Conservation (phyloP, 2,329 filamentous ascomycete genomes). For the Apiospora hydei region DNA sequence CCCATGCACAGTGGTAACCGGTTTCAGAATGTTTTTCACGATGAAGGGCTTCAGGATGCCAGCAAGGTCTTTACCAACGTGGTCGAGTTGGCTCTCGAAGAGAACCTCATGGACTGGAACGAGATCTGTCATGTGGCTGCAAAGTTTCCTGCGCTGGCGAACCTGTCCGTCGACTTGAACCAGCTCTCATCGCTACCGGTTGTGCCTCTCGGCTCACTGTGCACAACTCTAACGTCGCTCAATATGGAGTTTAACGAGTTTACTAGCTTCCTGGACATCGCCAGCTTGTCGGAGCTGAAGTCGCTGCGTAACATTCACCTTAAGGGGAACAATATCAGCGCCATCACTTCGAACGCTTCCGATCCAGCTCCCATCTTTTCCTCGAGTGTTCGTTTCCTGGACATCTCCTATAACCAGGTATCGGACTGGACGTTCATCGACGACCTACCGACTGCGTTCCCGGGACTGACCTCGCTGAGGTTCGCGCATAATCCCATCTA, state of each 20-base stretch:
- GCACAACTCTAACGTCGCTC: conserved; percentile 64
- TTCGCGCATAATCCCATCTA: conserved; percentile 89
- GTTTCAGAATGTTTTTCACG: conserved; percentile 57
- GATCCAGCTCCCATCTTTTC: conserved; percentile 57
- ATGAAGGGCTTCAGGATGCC: conserved; percentile 45
- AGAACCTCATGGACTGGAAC: conserved; percentile 71
- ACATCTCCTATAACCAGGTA: conserved; percentile 77
- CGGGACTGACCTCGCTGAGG: conserved; percentile 76
- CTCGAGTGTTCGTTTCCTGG: conserved; percentile 66
- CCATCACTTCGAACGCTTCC: conserved; percentile 43
- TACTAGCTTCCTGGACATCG: conserved; percentile 62
- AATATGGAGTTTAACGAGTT: conserved; percentile 79
- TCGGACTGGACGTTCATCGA: conserved; percentile 78
- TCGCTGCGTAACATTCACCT: conserved; percentile 70
- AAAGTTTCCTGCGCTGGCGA: conserved; percentile 60
- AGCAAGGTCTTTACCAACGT: conserved; percentile 57
- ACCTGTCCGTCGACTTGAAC: conserved; percentile 64
- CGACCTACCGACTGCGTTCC: conserved; percentile 70
- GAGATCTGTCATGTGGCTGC: conserved; percentile 63
- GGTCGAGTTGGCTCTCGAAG: conserved; percentile 69
- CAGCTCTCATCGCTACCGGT: conserved; percentile 60
- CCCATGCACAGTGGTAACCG: conserved; percentile 72
- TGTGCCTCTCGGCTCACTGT: conserved; percentile 49
- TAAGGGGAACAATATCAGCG: conserved; percentile 76
- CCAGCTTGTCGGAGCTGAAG: conserved; percentile 57